Base-by-base conservation (phyloP, 116 monocot genomes). In the Zostera marina region DNA sequence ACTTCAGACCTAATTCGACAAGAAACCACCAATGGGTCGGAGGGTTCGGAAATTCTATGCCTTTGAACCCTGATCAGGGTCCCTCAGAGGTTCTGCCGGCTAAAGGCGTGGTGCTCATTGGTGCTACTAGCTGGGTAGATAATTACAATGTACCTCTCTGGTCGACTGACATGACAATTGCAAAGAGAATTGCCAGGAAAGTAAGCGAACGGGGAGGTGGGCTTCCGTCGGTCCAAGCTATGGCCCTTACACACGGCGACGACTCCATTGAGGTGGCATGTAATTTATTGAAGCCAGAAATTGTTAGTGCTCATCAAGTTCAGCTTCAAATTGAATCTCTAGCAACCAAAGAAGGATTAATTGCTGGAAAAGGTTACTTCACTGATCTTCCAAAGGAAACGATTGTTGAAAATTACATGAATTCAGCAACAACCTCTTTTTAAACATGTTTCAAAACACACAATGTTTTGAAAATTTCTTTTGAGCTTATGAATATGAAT, bases 71-170 rank as follows among this genome's bases (percentile, higher is more conserved):
- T 3, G 81, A 92, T 61, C 60, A 42, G 11, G 92, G 92, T 1
- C 87, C 92, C 5, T 16, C 11, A 2, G 16, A 59, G 32, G 41
- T 55, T 2, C 9, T 58, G 9, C 53, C 11, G 63, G 66, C 66
- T 15, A 83, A 74, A 55, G 92, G 87, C 9, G 76, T 87, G 3
- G 61, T 83, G 53, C 72, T 74, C 16, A 45, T 92, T 10, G 92
- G 92, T 11, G 87, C 87, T 6, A 74, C 83, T 0, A n/a, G 2
- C 0, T 87, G 83, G 83, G 81, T 87, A 0, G 81, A 81, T 54
- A 92, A 83, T 70, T 92, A 81, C 72, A 87, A 87, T 51, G 83
- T 87, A 53, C 92, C 87, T 4, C 64, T 92, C 11, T n/a, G 19
- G 55, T 57, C 81, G 9, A 64, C 53, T 9, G 72, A 92, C 60